Evolutionary conservation across 768 basidiomycete genomes (phyloP).

Genomic region (Holtermannia corniformis): DNA sequence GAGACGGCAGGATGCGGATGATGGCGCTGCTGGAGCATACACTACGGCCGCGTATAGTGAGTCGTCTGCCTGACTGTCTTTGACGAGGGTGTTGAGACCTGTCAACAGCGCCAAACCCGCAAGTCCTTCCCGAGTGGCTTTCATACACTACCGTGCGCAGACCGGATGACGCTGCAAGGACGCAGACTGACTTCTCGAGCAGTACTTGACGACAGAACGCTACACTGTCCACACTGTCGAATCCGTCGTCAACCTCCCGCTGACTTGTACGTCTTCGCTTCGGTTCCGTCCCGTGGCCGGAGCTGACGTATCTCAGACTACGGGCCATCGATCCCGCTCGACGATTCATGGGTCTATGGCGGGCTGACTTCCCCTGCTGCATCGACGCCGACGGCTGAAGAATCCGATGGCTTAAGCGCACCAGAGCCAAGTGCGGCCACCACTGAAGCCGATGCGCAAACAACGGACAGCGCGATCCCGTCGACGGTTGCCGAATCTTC

Average conservation of each 20-base stretch:
- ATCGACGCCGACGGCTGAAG: not conserved
- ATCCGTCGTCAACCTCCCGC: conserved; percentile 13
- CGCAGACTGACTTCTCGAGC: not conserved
- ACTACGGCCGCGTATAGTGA: no score
- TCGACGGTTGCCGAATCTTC: not conserved
- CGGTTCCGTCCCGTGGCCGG: not conserved
- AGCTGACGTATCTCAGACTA: conserved; percentile 14
- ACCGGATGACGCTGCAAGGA: no score
- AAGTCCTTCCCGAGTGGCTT: not conserved
- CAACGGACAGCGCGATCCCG: no score
- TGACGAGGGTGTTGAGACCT: no score
- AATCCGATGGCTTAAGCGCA: no score
- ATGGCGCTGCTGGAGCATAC: no score
- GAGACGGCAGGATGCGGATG: no score
- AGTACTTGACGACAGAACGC: not conserved
- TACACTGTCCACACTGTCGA: not conserved
- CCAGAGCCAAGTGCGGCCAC: not conserved
- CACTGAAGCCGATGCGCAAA: not conserved
- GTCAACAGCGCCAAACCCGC: not conserved
- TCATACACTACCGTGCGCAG: not conserved
- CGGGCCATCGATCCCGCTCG: conserved; percentile 25
- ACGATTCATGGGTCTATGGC: conserved; percentile 23
- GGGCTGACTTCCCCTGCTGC: conserved; percentile 15
- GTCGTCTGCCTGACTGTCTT: no score
- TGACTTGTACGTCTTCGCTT: conserved; percentile 15